Evolutionary conservation across 164 flowering plant genomes (phyloP), one percentile per base, ranked within the genome.

Genomic region (Vitis rotundifolia): DNA sequence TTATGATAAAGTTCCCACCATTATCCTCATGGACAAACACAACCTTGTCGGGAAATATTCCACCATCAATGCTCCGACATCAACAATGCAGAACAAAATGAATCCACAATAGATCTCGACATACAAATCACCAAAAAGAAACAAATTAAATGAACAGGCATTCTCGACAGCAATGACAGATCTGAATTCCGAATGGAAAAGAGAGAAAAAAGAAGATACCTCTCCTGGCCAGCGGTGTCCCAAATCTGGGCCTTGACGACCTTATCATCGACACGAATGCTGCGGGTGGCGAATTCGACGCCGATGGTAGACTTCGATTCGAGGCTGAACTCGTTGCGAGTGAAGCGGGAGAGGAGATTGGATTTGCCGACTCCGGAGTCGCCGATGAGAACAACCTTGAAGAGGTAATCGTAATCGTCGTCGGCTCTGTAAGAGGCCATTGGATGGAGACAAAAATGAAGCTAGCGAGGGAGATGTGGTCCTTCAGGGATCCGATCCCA

Each of bases 211-310:
- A 6, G 18, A 63, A 56, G 50, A 49, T 19, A 89, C 91, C 91
- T 85, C 76, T 87, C 91, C 76, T 89, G 91, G 52, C 91, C 91
- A 1, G 93, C 93, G 31, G 89, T 89, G 74, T 86, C 93, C 91
- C 91, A 89, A 79, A 88, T 88, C 81, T 88, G 92, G 70, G 90
- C 90, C 83, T 88, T 88, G 76, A 88, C 84, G 58, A 88, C 77
- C 79, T 87, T 89, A 58, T 87, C 90, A 60, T 89, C 93, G 49
- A 85, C 89, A 5, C 61, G 88, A 61, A 89, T 85, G 73, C 86
- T 84, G 15, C 93, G 82, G 12, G 90, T 88, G 37, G 92, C 92
- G 77, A 88, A 88, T 68, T 88, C 89, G 59, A 88, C 91, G n/a
- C 91, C 91, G 64, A 88, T 88, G 64, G 91, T 88, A 68, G 92